A percentile compares a stretch with the other conserved stretches of the same genome.
phyloP scores from a whole-genome alignment of 345 rosid genomes.

The Sapria himalayana region DNA sequence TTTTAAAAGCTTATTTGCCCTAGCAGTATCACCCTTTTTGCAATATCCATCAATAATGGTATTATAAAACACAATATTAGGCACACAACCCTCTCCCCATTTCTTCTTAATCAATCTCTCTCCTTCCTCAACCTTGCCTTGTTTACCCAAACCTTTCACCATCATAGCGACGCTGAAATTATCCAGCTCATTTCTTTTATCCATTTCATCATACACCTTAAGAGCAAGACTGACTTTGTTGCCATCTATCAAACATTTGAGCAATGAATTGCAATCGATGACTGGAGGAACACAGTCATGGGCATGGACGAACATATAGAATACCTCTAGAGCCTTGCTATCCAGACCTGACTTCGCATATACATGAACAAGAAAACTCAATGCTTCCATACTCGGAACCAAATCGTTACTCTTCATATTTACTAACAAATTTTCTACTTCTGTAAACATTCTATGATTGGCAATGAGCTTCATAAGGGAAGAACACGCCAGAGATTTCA shows the following conservation, averaged over 20 bases:
- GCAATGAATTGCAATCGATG: slow-evolving; percentile 51
- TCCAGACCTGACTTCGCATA: slow-evolving; percentile 34
- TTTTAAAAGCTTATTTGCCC: slow-evolving; percentile 24
- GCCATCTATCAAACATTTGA: slow-evolving; percentile 19
- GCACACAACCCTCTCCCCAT: slow-evolving; percentile 67
- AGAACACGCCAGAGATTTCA: slow-evolving; percentile 40
- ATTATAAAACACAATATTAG: slow-evolving; percentile 63
- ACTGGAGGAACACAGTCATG: slow-evolving; percentile 27
- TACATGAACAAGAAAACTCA: slow-evolving; percentile 28
- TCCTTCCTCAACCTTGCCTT: slow-evolving; percentile 52
- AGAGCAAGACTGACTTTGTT: slow-evolving; percentile 23
- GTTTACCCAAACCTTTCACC: slow-evolving; percentile 45
- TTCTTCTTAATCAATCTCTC: slow-evolving; percentile 34
- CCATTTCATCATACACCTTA: slow-evolving; percentile 46
- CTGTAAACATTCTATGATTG: slow-evolving; percentile 23
- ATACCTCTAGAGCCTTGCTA: slow-evolving; percentile 36
- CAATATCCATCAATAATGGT: slow-evolving; percentile 54
- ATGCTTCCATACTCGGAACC: slow-evolving; percentile 33
- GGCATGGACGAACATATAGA: slow-evolving; percentile 12
- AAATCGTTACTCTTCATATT: slow-evolving; percentile 22
- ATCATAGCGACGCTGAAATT: slow-evolving; percentile 53
- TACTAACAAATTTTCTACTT: slow-evolving; percentile 23
- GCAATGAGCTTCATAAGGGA: slow-evolving; percentile 61
- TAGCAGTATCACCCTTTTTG: slow-evolving; percentile 23
- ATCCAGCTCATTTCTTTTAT: slow-evolving; percentile 29